Evolutionary conservation across 176 grass and related monocot genomes (phyloP), one percentile per base, ranked within the genome.

Genomic region (Areca catechu): DNA sequence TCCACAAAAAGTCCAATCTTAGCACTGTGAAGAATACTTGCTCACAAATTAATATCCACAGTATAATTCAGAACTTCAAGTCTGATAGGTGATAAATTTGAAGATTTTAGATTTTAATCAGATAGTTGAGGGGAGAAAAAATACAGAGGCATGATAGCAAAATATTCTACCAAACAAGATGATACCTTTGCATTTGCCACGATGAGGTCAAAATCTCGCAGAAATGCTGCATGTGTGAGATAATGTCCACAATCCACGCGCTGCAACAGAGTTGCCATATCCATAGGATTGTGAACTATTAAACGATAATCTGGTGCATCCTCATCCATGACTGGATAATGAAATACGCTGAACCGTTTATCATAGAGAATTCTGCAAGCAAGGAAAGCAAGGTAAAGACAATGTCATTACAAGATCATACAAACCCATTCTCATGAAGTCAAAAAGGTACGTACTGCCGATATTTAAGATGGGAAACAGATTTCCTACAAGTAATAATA

Each of bases 241-340:
- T 99, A 99, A 19, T 85, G 81, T 27, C 84, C 94, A 70, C 80
- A 83, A 68, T 99, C 94, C 15, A 93, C 94, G 23, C 29, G 70
- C 73, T 99, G 94, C 79, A 99, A 78, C 68, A 99, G 78, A 50
- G 84, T 80, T 61, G 94, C 88, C 70, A 99, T 73, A 83, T 99
- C 94, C 94, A 99, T 99, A 2, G 94, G 94, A 43, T 79, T 89
- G 17, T 90, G 84, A 79, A 99, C 62, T 37, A 99, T 56, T 58
- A 79, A 67, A 22, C 78, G 76, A 77, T 99, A 99, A 62, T 93
- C 84, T 20, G 94, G 94, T 9, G 79, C 94, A 53, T 99, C 94
- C 66, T 93, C 94, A 48, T 99, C 94, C 52, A 76, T 69, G 48
- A 99, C 94, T 18, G 94, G 94, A 67, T 83, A 89, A 62, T 99